Conservation (phyloP, 495 filamentous ascomycete genomes). For the Rhizodiscina lignyota region DNA sequence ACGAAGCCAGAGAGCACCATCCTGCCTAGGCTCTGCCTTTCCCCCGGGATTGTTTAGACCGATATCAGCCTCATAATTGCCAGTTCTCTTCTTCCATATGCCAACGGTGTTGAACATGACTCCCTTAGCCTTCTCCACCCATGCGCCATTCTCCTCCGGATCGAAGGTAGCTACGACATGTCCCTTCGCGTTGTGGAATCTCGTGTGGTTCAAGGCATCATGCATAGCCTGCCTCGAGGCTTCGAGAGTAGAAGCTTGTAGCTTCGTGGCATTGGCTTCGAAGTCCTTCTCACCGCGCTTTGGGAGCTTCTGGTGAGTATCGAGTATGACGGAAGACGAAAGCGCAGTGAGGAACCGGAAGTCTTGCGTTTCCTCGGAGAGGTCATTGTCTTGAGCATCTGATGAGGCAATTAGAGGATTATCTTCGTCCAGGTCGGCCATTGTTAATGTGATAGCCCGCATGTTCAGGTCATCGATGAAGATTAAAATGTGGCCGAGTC, state of each 20-base stretch:
- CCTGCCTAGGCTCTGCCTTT: not conserved
- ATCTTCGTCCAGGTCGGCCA: slow-evolving; percentile 28
- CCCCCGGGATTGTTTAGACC: slow-evolving; percentile 5
- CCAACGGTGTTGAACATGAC: slow-evolving; percentile 42
- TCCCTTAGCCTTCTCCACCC: slow-evolving; percentile 32
- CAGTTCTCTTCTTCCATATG: slow-evolving; percentile 29
- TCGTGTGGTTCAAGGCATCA: slow-evolving; percentile 57
- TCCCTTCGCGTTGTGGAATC: slow-evolving; percentile 41
- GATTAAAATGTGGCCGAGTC: no score
- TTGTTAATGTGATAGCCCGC: no score
- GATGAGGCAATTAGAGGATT: slow-evolving; percentile 5
- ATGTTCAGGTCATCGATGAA: no score
- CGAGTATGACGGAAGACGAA: slow-evolving; percentile 11
- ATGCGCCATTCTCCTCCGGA: slow-evolving; percentile 23
- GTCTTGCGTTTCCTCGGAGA: slow-evolving; percentile 75
- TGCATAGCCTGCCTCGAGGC: slow-evolving; percentile 82
- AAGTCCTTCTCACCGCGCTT: slow-evolving; percentile 92
- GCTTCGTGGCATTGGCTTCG: slow-evolving; percentile 72
- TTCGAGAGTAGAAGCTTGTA: slow-evolving; percentile 58
- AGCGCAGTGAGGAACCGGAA: slow-evolving; percentile 61
- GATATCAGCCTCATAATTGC: slow-evolving; percentile 15
- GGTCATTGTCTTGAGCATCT: slow-evolving; percentile 35
- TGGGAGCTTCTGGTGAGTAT: slow-evolving; percentile 33
- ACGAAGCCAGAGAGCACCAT: slow-evolving; percentile 49
- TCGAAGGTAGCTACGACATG: slow-evolving; percentile 41